Evolutionary conservation across 148 eudicot species (phyloP).

Genomic region (Arbutus unedo): DNA sequence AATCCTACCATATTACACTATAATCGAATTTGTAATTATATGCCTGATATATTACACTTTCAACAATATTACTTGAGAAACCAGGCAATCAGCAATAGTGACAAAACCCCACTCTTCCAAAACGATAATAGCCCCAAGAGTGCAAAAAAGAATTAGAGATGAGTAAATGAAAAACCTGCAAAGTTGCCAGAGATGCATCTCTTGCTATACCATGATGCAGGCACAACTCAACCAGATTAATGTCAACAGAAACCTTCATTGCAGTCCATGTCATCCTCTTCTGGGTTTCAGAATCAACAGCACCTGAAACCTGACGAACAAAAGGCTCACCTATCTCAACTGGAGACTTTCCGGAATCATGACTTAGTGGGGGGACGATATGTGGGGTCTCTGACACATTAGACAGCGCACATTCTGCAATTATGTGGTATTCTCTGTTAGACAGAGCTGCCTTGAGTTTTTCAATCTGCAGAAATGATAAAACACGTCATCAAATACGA

Average conservation of each 20-base stretch:
- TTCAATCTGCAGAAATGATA: constrained; percentile 53
- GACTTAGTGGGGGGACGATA: constrained; percentile 48
- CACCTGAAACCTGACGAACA: constrained; percentile 34
- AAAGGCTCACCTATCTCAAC: constrained; percentile 35
- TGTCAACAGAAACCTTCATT: constrained; percentile 65
- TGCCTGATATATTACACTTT: no score
- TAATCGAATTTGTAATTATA: no score
- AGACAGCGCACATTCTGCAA: constrained; percentile 83
- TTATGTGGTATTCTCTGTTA: constrained; percentile 81
- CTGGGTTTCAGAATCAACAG: constrained; percentile 37
- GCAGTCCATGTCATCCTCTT: constrained; percentile 44
- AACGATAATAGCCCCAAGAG: background rate
- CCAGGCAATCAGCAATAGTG: background rate
- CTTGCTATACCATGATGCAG: constrained; percentile 70
- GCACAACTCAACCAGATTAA: constrained; percentile 72
- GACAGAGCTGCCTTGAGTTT: constrained; percentile 83
- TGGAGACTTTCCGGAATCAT: constrained; percentile 30
- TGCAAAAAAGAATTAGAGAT: background rate
- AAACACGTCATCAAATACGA: constrained; percentile 4
- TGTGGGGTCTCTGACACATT: constrained; percentile 82
- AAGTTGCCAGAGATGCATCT: constrained; percentile 74
- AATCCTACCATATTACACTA: no score
- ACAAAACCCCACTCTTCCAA: background rate
- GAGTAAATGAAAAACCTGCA: constrained; percentile 53
- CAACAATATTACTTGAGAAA: background rate